Base-by-base conservation (phyloP, 768 basidiomycete genomes). In the Suillus alpinus region DNA sequence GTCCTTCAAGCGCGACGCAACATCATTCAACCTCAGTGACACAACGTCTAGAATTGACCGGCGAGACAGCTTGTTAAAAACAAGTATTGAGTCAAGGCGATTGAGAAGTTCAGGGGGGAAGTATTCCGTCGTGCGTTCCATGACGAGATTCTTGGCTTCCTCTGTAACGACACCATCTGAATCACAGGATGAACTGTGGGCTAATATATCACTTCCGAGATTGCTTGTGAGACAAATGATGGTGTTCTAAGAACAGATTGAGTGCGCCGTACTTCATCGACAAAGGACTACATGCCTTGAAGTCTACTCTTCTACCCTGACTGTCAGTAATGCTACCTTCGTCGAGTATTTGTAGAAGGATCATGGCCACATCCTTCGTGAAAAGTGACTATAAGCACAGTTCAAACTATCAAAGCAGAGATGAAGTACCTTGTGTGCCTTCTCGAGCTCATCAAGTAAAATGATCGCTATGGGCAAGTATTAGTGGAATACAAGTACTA, bases 51-150 rank as follows among this genome's bases (percentile, higher is more conserved):
- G 75, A 57, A 95, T 90, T 4, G 89, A 87, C 26, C 76, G 70
- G 29, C 80, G 81, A 2, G 90, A 87, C 18, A 97, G 85, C 69
- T 94, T 95, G 80, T 95, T 95, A 80, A 97, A 96, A 9, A 96
- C 88, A 16, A 91, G 78, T 75, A 91, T 90, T 1, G 90, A 85
- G 68, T 96, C 94, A 39, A 96, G 82, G 8, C 94, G 87, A 70
- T 95, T 95, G 58, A 95, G 81, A 3, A 96, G 81, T 73, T 97
- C 94, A 0, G 94, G 94, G 10, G 93, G 88, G 81, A 95, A 95
- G 75, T 88, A 87, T 63, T 87, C 86, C 0, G 85, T 79, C 0
- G 91, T 91, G 20, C 88, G 83, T 60, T 86, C 83, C 32, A 95
- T 76, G 43, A 97, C 92, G 68, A 87, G 81, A 2, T 80, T 68